These are phyloP conservation scores for Aleurites moluccanus DNA, from an alignment of 441 rosid genomes.

Conservation along the genomic window DNA sequence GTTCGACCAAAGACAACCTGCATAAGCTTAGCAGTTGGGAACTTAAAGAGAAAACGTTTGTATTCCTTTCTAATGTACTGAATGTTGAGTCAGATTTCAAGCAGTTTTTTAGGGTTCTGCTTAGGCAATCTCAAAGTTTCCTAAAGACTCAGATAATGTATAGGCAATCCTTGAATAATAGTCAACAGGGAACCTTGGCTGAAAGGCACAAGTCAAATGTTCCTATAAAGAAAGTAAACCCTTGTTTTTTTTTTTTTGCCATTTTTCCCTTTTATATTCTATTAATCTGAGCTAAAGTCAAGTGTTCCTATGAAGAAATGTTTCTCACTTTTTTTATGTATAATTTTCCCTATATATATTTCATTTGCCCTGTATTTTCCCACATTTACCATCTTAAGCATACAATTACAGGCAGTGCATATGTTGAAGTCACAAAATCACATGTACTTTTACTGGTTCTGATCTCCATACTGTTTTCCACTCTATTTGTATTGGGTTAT, in stretches of 20 bases:
- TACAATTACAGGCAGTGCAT: not conserved
- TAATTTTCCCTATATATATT: not conserved
- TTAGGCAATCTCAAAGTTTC: conserved; percentile 22
- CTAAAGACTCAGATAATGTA: conserved; percentile 38
- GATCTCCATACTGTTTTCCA: not conserved
- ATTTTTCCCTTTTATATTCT: not conserved
- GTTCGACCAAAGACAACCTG: conserved; percentile 22
- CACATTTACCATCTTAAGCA: no score
- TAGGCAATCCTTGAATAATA: conserved; percentile 39
- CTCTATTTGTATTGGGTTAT: not conserved
- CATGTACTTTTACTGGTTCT: not conserved
- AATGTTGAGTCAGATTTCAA: conserved; percentile 23
- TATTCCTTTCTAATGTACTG: conserved; percentile 24
- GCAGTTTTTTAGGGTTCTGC: conserved; percentile 38
- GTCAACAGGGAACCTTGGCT: conserved; percentile 33
- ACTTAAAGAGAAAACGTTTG: conserved; percentile 20
- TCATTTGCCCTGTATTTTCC: not conserved
- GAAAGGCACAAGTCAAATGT: conserved; percentile 29
- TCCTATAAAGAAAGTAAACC: conserved; percentile 17
- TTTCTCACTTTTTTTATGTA: not conserved
- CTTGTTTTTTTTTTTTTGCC: not conserved
- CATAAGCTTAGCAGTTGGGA: conserved; percentile 23
- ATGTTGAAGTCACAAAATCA: not conserved
- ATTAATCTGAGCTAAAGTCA: not conserved
- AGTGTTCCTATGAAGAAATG: not conserved